Evolutionary conservation across 257 asterid genomes (phyloP).

Genomic region (Plantago ovata): DNA sequence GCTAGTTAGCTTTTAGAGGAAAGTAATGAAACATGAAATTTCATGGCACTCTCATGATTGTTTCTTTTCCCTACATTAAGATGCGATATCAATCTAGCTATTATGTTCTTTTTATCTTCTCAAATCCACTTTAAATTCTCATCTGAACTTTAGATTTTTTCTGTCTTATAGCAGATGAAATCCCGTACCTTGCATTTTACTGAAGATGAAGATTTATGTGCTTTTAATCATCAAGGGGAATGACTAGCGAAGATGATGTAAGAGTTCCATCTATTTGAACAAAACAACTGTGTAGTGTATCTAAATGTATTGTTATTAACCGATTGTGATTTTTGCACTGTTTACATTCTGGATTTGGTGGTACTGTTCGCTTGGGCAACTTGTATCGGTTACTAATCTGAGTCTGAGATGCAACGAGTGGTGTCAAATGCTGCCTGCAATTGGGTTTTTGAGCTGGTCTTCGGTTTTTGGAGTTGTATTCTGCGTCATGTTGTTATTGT

Average conservation of each 20-base stretch:
- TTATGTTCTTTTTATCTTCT: too few species aligned
- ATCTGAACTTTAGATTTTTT: neutral
- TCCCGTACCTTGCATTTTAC: neutral
- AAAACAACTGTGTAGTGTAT: conserved; percentile 22
- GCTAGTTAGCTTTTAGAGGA: too few species aligned
- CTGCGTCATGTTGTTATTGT: too few species aligned
- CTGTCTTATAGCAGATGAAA: neutral
- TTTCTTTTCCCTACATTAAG: too few species aligned
- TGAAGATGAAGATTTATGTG: conserved; percentile 27
- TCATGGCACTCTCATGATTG: too few species aligned
- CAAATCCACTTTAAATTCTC: neutral
- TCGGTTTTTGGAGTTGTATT: too few species aligned
- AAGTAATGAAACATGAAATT: too few species aligned
- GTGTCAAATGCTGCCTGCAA: too few species aligned
- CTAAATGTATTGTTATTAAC: conserved; percentile 17
- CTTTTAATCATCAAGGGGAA: conserved; percentile 19
- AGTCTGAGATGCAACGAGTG: too few species aligned
- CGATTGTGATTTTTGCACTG: conserved; percentile 14
- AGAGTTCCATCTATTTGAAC: conserved; percentile 13
- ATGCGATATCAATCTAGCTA: too few species aligned
- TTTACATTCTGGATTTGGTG: neutral
- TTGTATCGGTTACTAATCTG: neutral
- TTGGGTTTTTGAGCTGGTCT: too few species aligned
- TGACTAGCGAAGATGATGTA: conserved; percentile 20
- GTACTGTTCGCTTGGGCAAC: neutral